Conservation (phyloP, 257 asterid species). For the Ballota nigra region DNA sequence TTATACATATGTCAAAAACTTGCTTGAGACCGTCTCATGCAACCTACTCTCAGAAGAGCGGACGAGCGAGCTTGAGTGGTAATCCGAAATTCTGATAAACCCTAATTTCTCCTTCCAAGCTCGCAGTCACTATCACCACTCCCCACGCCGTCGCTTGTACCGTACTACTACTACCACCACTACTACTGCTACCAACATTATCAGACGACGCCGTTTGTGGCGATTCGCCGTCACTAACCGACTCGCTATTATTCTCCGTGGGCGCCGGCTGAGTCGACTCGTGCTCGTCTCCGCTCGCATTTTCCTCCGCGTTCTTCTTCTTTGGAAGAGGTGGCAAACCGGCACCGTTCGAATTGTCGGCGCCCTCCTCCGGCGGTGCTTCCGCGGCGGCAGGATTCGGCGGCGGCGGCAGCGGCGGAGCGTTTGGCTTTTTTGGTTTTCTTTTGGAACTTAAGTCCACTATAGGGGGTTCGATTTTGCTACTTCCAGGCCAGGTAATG, state of each 20-base stretch:
- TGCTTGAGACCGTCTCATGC: too few relatives aligned
- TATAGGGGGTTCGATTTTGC: conserved; percentile 49
- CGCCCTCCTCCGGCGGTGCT: background rate
- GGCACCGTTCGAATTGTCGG: background rate
- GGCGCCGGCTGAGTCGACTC: background rate
- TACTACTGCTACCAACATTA: conserved; percentile 23
- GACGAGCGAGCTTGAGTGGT: conserved; percentile 51
- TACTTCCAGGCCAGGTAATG: conserved; percentile 88
- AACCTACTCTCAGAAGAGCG: conserved; percentile 38
- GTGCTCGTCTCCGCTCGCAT: conserved; percentile 40
- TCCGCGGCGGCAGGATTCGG: background rate
- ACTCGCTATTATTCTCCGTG: conserved; percentile 30
- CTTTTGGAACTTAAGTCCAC: conserved; percentile 59
- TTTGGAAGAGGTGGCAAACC: conserved; percentile 61
- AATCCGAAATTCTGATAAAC: conserved; percentile 84
- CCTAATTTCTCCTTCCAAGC: conserved; percentile 68
- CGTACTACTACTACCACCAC: conserved; percentile 28
- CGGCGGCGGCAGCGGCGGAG: conserved; percentile 17
- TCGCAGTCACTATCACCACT: conserved; percentile 67
- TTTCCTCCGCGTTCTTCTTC: conserved; percentile 35
- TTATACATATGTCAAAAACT: too few relatives aligned
- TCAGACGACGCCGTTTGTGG: conserved; percentile 30
- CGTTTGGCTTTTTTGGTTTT: conserved; percentile 41
- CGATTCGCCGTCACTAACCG: conserved; percentile 39
- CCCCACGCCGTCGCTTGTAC: conserved; percentile 89